Conservation (phyloP, 2,329 filamentous ascomycete genomes). For the Penicillium sp. region DNA sequence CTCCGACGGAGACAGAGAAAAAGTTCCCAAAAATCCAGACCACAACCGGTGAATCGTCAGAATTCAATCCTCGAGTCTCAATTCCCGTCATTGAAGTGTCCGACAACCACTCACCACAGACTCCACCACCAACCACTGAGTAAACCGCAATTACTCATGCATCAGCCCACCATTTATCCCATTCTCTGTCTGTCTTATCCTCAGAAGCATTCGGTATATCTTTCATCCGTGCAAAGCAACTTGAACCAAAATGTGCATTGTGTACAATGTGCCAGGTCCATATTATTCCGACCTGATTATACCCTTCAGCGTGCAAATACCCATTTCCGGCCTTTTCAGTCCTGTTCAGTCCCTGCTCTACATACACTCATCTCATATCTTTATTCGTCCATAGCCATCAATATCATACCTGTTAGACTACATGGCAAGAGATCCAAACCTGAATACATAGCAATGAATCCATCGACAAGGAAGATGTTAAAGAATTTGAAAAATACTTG, state of each 20-base stretch:
- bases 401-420: neutral
- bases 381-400: neutral
- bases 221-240: neutral
- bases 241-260: neutral
- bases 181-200: neutral
- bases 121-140: neutral
- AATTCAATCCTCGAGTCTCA: constrained; percentile 1
- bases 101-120: constrained; percentile 10
- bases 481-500: neutral
- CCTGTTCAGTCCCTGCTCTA: neutral
- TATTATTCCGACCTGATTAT: constrained; percentile 5
- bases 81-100: constrained; percentile 27
- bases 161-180: neutral
- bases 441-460: too few relatives aligned
- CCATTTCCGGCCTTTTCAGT: neutral
- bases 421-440: neutral
- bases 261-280: neutral
- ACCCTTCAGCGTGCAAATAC: constrained; percentile 7
- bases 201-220: neutral
- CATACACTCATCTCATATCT: neutral
- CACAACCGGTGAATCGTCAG: neutral
- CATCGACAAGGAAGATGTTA: too few relatives aligned
- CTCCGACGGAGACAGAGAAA: neutral
- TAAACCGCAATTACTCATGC: neutral
- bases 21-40: neutral